Base-by-base conservation (phyloP, 2,329 filamentous ascomycete species). In the Claviceps maximensis region DNA sequence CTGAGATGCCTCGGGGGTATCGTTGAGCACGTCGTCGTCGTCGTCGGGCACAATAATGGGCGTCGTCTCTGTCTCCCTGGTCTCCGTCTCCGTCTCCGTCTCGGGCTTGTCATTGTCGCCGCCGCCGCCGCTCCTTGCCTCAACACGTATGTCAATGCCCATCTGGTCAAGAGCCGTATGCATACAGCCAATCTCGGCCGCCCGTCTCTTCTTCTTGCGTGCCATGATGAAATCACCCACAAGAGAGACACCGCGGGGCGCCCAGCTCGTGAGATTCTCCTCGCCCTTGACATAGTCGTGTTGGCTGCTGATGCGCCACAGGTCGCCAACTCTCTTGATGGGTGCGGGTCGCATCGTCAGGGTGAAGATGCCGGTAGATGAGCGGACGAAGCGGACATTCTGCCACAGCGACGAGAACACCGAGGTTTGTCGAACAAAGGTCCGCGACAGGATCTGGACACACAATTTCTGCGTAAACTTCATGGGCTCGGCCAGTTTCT, bases 251-350 rank as follows among this genome's bases (percentile, higher is more conserved):
- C 93, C 89, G 44, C 93, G 80, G 2, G 93, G 91, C 8, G 84
- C 82, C 93, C 93, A 98, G 53, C 83, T 82, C 2, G 76, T 82
- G 41, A 98, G 74, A 49, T 84, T 78, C 67, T 98, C 93, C 69
- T 98, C 90, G 53, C 93, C 93, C 67, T 95, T 96, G 61, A 98
- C 87, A 64, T 96, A 97, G 66, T 95, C 89, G 62, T 95, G 86
- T 55, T 88, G 84, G 17, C 90, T 97, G 67, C 89, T 94, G 82
- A 97, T 89, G 52, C 93, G 82, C 93, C 93, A 98, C 13, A 98
- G 75, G 65, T 98, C 93, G 3, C 89, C 89, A 0, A 89, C 88
- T 47, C 88, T 81, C 69, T 96, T 96, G 50, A 95, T 89, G 2
- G 89, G 89, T 8, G 88, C 84, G 0, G 93, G 93, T 31, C 89